Percentiles rank a stretch among this genome's conserved stretches.
Conservation (phyloP, 257 asterid genomes). For the Linderniella brevidens region DNA sequence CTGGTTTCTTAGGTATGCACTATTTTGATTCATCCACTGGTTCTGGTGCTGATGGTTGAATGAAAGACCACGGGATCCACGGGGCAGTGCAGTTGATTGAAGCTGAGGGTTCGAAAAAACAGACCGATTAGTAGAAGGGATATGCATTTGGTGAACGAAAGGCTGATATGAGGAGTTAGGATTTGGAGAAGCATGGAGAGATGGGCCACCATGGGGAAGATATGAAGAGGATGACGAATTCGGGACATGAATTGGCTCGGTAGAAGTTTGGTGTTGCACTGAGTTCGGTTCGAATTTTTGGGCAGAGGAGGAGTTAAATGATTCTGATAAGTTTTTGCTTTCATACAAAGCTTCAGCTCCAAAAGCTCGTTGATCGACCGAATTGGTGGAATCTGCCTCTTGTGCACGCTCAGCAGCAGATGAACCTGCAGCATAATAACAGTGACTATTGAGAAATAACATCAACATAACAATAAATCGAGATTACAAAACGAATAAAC, state of each 20-base stretch:
- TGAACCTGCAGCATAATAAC: conserved; percentile 39
- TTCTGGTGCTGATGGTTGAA: conserved; percentile 43
- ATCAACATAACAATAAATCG: neutral
- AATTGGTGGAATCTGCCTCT: conserved; percentile 38
- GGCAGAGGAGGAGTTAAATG: conserved; percentile 27
- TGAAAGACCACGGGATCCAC: conserved; percentile 45
- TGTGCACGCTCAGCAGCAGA: conserved; percentile 66
- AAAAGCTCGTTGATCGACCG: conserved; percentile 41
- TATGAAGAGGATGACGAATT: conserved; percentile 42
- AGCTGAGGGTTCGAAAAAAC: conserved; percentile 42
- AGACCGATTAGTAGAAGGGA: conserved; percentile 33
- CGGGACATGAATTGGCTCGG: conserved; percentile 56
- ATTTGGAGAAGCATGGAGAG: conserved; percentile 62
- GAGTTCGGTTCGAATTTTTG: conserved; percentile 27
- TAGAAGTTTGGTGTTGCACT: conserved; percentile 38
- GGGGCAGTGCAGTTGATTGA: conserved; percentile 34
- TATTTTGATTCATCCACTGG: conserved; percentile 48
- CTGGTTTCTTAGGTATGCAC: conserved; percentile 35
- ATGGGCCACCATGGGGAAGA: conserved; percentile 48
- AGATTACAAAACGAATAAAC: too few relatives aligned
- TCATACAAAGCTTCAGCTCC: conserved; percentile 37
- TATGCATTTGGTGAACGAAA: conserved; percentile 9
- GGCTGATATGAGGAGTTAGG: conserved; percentile 10
- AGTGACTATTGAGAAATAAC: conserved; percentile 1
- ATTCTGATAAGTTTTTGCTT: conserved; percentile 41